Evolutionary conservation across 2,329 filamentous ascomycete species (phyloP), one percentile per base, ranked within the genome.

Genomic region (Fusarium sp.): DNA sequence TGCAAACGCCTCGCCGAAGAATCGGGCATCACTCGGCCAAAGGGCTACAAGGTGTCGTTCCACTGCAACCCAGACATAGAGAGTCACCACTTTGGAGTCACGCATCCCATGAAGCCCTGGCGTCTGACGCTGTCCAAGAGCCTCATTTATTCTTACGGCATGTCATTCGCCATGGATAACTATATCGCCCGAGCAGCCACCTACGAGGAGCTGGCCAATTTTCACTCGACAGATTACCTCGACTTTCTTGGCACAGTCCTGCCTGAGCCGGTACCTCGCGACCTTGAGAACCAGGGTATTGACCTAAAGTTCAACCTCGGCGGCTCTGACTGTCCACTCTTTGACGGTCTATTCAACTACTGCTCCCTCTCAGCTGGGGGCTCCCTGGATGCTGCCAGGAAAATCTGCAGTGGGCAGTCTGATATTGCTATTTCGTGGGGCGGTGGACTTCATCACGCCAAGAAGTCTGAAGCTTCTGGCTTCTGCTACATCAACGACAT

Each of bases 401-500:
- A 97, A 77, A 89, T 99, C 36, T 91, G 90, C 77, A 91, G 92
- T 75, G 86, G 90, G 51, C 92, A 97, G 80, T 93, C 93, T 29
- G 93, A 98, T 76, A 97, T 99, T 77, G 96, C 96, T 60, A 93
- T 99, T 76, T 96, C 97, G 75, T 99, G 96, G 96, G 96, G 93
- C 16, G 96, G 96, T 34, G 96, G 96, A 10, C 86, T 99, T 29
- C 96, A 99, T 79, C 96, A 99, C 77, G 96, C 96, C 49, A 97
- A 98, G 80, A 96, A 95, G 77, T 89, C 91, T 58, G 93, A 97
- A 80, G 95, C 96, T 0, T 95, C 91, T 13, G 96, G 96, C 0
- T 99, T 99, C 80, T 99, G 96, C 83, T 99, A 99, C 82, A 93
- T 98, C 82, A 99, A 99, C 79, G 96, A 99, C 80, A 98, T 98